Percentiles rank a stretch among this genome's conserved stretches.
These are phyloP conservation scores for Dioscorea cayenensis DNA, from an alignment of 116 monocot species.

Conservation along the genomic window DNA sequence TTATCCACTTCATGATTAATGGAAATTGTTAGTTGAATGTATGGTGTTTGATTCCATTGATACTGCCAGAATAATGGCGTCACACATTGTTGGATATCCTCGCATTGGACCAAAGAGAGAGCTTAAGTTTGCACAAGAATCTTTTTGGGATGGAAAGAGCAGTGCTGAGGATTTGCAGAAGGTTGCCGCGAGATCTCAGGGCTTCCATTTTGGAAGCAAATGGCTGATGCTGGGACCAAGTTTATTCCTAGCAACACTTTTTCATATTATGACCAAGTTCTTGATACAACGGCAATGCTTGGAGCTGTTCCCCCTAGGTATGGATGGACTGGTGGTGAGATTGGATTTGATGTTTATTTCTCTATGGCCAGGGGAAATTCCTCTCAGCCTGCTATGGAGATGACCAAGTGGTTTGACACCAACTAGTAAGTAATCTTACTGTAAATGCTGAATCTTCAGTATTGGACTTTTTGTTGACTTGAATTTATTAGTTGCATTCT, in stretches of 20 bases:
- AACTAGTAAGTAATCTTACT: constrained; percentile 25
- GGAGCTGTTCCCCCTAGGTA: constrained; percentile 35
- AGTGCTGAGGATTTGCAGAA: constrained; percentile 32
- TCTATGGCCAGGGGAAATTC: constrained; percentile 41
- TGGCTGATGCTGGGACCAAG: constrained; percentile 29
- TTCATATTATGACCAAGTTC: constrained; percentile 33
- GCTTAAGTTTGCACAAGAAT: constrained; percentile 44
- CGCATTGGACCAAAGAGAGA: constrained; percentile 47
- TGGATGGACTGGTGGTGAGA: constrained; percentile 29
- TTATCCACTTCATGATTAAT: too few relatives aligned
- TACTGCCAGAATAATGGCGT: constrained; percentile 33
- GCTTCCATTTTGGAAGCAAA: constrained; percentile 37
- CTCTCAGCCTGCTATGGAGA: constrained; percentile 35
- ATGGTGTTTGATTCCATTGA: neutral
- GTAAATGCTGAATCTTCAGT: too few relatives aligned
- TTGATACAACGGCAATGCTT: constrained; percentile 30
- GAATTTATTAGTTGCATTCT: neutral
- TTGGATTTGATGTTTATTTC: constrained; percentile 32
- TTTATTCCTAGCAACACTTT: constrained; percentile 40
- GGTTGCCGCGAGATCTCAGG: constrained; percentile 33
- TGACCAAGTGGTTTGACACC: constrained; percentile 50
- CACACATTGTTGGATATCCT: constrained; percentile 45
- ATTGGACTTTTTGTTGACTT: neutral
- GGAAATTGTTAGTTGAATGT: neutral
- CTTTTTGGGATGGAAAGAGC: constrained; percentile 47